These are phyloP conservation scores for Apiotrichum sp. DNA, from an alignment of 1,284 basidiomycete species.

Conservation along the genomic window DNA sequence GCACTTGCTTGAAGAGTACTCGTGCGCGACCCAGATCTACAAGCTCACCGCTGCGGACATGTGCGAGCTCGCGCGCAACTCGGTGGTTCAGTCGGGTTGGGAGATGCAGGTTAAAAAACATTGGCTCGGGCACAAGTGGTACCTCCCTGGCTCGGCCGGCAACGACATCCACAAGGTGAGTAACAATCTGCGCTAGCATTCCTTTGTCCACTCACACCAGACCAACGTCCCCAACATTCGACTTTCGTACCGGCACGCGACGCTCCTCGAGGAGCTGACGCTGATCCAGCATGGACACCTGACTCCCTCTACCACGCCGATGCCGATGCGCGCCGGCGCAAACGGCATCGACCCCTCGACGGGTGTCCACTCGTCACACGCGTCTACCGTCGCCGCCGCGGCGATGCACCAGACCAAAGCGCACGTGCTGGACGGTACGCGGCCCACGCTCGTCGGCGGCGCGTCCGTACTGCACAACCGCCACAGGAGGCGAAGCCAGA, in stretches of 20 bases:
- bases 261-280: constrained; percentile 72
- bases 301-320: constrained; percentile 28
- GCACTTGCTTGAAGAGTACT: constrained; percentile 93
- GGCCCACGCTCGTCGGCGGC: constrained; percentile 18
- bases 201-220: constrained; percentile 46
- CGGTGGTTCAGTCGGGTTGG: constrained; percentile 93
- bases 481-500: constrained; percentile 24
- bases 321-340: constrained; percentile 20
- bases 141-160: constrained; percentile 75
- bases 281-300: constrained; percentile 33
- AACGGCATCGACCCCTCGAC: not conserved
- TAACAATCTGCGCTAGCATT: not conserved
- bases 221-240: constrained; percentile 94
- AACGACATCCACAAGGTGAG: constrained; percentile 85
- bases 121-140: constrained; percentile 90
- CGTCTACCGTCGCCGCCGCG: constrained; percentile 15
- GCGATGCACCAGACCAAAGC: constrained; percentile 16
- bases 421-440: constrained; percentile 1
- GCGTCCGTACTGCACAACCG: constrained; percentile 28
- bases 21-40: constrained; percentile 94
- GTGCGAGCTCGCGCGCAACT: constrained; percentile 90
- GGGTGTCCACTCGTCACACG: not conserved
- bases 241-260: constrained; percentile 80
- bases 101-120: constrained; percentile 98
- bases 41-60: constrained; percentile 67